Base-by-base conservation (phyloP, 352 stramenopile species). In the Phytopythium delawarense region DNA sequence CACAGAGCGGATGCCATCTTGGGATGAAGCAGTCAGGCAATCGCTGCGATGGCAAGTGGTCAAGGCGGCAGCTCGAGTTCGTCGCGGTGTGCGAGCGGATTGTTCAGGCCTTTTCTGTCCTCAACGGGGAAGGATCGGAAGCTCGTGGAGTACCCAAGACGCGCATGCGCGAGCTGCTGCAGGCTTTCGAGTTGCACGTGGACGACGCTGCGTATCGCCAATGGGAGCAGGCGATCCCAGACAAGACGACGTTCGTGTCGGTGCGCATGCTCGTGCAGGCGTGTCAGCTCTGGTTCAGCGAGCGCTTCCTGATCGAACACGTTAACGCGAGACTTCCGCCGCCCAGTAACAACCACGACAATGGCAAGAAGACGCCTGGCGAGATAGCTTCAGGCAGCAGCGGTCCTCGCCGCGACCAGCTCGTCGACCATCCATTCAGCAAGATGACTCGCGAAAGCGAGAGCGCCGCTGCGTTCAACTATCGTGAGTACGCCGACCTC, bases 221-320 rank as follows among this genome's bases (percentile, higher is more conserved):
- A 56, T 89, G 79, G 78, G 78, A 92, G 50, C 84, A 92, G 42
- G 69, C 65, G 1, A 30, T 91, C 4, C 56, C 61, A 51, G 62
- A 42, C 16, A 1, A 34, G 59, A 61, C 53, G n/a, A 57, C 62
- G 7, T 74, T 58, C 15, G 51, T 69, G 9, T 72, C 69, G 2
- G 61, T 89, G 30, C 76, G 74, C 15, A 54, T 84, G 5, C 65
- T 80, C 25, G 74, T 81, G 28, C 70, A 85, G 49, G 79, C 67
- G 2, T 83, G 81, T 51, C 66, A 58, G 16, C 66, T 76, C 34
- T 89, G 79, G 79, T 88, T 89, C 54, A 69, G 56, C 18, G 77
- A 85, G 57, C 62, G 59, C 12, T 75, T 72, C 32, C 35, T 89
- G 23, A 69, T 88, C 39, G 61, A 82, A 28, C 64, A 80, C n/a